Conservation (phyloP, 257 asterid genomes). For the Hygrophila difformis region DNA sequence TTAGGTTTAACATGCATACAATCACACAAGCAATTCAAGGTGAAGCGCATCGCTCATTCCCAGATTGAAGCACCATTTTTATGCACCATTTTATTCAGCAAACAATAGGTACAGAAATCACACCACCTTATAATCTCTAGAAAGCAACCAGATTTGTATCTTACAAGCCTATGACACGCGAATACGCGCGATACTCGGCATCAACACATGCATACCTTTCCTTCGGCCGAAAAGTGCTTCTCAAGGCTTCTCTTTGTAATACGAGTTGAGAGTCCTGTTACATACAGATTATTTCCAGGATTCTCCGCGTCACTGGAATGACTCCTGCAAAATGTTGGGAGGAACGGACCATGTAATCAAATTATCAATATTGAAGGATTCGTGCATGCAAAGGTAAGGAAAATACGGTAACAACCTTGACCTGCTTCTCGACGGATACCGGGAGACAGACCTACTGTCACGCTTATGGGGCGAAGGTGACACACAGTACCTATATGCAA, state of each 20-base stretch:
- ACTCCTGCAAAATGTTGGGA: conserved; percentile 32
- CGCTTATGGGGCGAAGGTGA: conserved; percentile 50
- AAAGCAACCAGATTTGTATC: too few relatives aligned
- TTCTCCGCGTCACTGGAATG: conserved; percentile 70
- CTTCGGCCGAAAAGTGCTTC: conserved; percentile 75
- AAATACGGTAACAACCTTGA: conserved; percentile 33
- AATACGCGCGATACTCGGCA: too few relatives aligned
- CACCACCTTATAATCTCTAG: too few relatives aligned
- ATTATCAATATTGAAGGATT: conserved; percentile 7
- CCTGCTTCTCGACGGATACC: conserved; percentile 60
- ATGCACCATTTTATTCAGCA: too few relatives aligned
- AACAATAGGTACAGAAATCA: too few relatives aligned
- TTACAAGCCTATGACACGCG: too few relatives aligned
- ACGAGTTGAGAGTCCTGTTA: conserved; percentile 75
- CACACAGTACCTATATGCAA: conserved; percentile 35
- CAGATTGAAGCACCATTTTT: too few relatives aligned
- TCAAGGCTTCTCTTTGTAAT: conserved; percentile 64
- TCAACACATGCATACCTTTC: conserved; percentile 45
- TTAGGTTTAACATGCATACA: too few relatives aligned
- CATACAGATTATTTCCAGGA: conserved; percentile 91
- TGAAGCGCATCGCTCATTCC: too few relatives aligned
- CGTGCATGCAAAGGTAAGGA: too few relatives aligned
- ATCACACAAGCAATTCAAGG: too few relatives aligned
- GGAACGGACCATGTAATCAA: not conserved
- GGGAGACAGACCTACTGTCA: conserved; percentile 42